Base-by-base conservation (phyloP, 352 stramenopile genomes). In the Globisporangium paroecandrum region DNA sequence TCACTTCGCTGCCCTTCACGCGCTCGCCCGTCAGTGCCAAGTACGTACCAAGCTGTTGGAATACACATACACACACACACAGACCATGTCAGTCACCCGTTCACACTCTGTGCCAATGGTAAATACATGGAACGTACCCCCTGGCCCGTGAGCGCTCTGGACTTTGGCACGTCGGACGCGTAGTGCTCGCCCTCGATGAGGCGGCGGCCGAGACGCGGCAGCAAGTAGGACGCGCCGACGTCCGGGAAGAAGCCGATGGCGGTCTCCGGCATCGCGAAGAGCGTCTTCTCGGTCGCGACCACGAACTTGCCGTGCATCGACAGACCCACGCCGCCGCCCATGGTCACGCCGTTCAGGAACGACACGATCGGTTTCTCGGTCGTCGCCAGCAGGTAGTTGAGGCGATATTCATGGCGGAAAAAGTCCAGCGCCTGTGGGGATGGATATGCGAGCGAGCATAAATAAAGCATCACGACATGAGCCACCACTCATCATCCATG, bases 241-340 rank as follows among this genome's bases (percentile, higher is more conserved):
- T 99, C 98, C 10, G 97, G 97, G 74, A 99, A 98, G 62, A 99
- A 95, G 7, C 98, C 98, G 71, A 99, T 98, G 8, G 89, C 95
- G 12, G 90, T 98, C 87, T 99, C 98, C 7, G 98, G 98, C 97
- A 99, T 99, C n/a, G 97, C 94, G 74, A 99, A 99, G 1, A 99
- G 34, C 51, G 97, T 98, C 73, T 98, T 95, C 78, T 99, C 95
- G 1, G 97, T 99, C 8, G 97, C 95, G 22, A 99, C 83, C 18
- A 98, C 83, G 71, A 99, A 98, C 69, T 95, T 95, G 65, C 97
- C 97, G 81, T 99, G 94, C 71, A 99, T 91, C 13, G 94, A 99
- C 36, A 99, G 75, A 0, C 98, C 98, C 38, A 99, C 97, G 66
- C 98, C 98, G 64, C 98, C 98, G 68, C 98, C 98, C 97, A 99